These are phyloP conservation scores for Hemisphaericaspora xylanilytica DNA, from an alignment of 1,139 yeast species.

Conservation along the genomic window DNA sequence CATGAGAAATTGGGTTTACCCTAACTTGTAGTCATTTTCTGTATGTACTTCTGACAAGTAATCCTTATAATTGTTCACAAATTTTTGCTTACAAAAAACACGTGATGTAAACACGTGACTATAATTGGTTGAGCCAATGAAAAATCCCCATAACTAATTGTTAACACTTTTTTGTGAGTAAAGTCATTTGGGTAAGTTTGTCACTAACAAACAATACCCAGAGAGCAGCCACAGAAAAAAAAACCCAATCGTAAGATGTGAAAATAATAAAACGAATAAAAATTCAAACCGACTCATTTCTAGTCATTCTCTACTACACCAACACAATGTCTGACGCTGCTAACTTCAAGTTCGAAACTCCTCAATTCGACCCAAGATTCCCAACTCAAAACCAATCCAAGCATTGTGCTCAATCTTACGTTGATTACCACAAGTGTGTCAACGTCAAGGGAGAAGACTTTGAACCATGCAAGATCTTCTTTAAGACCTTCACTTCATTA, in stretches of 20 bases:
- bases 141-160: no score
- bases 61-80: no score
- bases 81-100: no score
- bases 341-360: constrained; percentile 63
- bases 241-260: constrained; percentile 1
- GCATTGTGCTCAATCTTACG: constrained; percentile 97
- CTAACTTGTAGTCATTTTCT: no score
- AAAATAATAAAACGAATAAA: background rate
- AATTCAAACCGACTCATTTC: no score
- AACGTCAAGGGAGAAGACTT: constrained; percentile 97
- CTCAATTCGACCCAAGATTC: constrained; percentile 90
- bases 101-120: no score
- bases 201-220: background rate
- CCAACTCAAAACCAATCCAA: constrained; percentile 96
- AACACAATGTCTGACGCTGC: constrained; percentile 37
- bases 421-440: constrained; percentile 97
- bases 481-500: constrained; percentile 83
- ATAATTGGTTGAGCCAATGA: no score
- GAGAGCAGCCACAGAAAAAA: no score
- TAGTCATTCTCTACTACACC: background rate
- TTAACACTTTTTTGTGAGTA: no score
- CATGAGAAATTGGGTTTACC: no score
- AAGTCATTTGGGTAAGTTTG: no score
- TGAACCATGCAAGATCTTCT: constrained; percentile 95
- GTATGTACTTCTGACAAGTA: no score